Conservation (phyloP, 495 filamentous ascomycete species). For the Parathielavia appendiculata region DNA sequence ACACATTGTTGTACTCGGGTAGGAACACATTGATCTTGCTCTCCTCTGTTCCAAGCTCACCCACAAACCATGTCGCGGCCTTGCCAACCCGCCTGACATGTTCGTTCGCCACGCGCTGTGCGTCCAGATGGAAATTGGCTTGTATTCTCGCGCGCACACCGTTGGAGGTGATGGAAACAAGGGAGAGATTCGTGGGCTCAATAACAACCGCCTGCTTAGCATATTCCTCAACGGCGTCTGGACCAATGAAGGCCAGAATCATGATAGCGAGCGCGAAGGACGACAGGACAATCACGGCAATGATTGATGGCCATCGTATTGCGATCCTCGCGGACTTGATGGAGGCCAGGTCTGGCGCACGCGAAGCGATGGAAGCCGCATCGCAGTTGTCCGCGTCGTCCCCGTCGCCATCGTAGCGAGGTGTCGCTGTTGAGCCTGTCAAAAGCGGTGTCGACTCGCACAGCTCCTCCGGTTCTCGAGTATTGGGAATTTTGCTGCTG, state of each 20-base stretch:
- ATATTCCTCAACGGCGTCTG: constrained; percentile 76
- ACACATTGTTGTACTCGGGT: constrained; percentile 72
- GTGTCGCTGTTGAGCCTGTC: constrained; percentile 34
- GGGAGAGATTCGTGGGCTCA: constrained; percentile 71
- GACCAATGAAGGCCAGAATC: constrained; percentile 69
- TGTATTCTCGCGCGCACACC: constrained; percentile 75
- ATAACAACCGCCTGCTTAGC: constrained; percentile 75
- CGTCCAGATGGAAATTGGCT: constrained; percentile 75
- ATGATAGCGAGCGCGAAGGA: constrained; percentile 42
- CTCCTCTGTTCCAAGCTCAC: constrained; percentile 61
- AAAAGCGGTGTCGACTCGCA: constrained; percentile 54
- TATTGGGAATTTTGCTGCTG: constrained; percentile 28
- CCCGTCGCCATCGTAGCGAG: constrained; percentile 45
- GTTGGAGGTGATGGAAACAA: constrained; percentile 71
- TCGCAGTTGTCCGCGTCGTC: constrained; percentile 33
- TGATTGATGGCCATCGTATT: constrained; percentile 44
- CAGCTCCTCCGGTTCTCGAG: constrained; percentile 26
- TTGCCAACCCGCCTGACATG: constrained; percentile 68
- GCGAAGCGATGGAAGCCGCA: constrained; percentile 30
- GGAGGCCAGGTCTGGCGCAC: constrained; percentile 18
- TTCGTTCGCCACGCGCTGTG: constrained; percentile 60
- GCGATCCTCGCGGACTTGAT: constrained; percentile 24
- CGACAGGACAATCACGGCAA: constrained; percentile 42
- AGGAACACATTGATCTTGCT: constrained; percentile 72
- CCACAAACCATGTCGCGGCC: constrained; percentile 75